Percentiles rank a stretch among this genome's conserved stretches.
Conservation (phyloP, 192 early-diverging fungal genomes). For the Coemansia sp. region DNA sequence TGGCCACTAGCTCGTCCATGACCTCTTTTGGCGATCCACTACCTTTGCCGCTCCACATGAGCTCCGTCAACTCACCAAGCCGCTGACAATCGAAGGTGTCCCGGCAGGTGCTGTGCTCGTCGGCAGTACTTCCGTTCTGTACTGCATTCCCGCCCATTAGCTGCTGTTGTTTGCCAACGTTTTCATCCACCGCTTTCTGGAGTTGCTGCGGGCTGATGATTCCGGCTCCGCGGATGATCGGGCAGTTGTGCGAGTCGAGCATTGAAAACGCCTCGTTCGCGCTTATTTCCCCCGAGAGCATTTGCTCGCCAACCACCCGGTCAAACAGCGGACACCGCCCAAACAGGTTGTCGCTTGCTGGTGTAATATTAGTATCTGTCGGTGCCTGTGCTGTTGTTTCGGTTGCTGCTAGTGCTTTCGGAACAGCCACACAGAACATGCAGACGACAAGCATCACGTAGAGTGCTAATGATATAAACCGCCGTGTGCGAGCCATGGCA, state of each 20-base stretch:
- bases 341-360: conserved; percentile 16
- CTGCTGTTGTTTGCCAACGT: conserved; percentile 1
- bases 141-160: background rate
- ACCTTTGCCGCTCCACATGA: conserved; percentile 18
- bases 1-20: conserved; percentile 38
- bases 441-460: conserved; percentile 5
- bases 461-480: background rate
- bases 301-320: conserved; percentile 33
- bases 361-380: background rate
- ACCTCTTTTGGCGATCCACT: conserved; percentile 19
- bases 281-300: conserved; percentile 41
- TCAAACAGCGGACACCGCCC: conserved; percentile 49
- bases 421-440: background rate
- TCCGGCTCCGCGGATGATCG: conserved; percentile 51
- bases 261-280: conserved; percentile 51
- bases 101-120: conserved; percentile 10
- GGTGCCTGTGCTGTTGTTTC: background rate
- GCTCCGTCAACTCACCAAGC: conserved; percentile 18
- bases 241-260: conserved; percentile 52
- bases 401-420: background rate
- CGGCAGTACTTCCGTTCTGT: background rate
- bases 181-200: conserved; percentile 26
- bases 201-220: conserved; percentile 50
- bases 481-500: background rate
- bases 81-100: conserved; percentile 18